Conservation (phyloP, 495 filamentous ascomycete genomes). For the Aspergillus biplanus region DNA sequence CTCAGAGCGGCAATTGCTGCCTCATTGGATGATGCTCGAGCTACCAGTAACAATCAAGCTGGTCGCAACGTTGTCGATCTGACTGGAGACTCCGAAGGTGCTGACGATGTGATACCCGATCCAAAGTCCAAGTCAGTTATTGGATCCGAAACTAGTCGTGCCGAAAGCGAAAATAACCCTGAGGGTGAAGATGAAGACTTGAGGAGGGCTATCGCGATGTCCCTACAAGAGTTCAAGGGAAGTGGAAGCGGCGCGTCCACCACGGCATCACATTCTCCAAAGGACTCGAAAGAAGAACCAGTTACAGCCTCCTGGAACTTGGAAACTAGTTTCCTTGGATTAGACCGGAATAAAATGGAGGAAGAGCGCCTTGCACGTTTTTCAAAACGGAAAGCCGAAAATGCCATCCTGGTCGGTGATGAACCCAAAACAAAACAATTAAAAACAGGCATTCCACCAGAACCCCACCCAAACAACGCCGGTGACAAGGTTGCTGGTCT, state of each 20-base stretch:
- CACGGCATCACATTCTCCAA: slow-evolving; percentile 1
- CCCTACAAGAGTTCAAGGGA: slow-evolving; percentile 37
- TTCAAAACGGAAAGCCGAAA: slow-evolving; percentile 60
- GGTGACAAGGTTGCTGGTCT: neutral
- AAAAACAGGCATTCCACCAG: slow-evolving; percentile 13
- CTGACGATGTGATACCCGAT: slow-evolving; percentile 33
- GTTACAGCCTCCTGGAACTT: neutral
- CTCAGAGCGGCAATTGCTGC: slow-evolving; percentile 64
- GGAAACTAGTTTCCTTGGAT: slow-evolving; percentile 44
- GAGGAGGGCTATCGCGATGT: slow-evolving; percentile 56
- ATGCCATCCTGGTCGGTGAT: slow-evolving; percentile 13
- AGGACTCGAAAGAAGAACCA: neutral
- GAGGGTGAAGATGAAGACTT: slow-evolving; percentile 51
- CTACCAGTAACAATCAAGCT: neutral
- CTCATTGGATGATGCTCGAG: slow-evolving; percentile 72
- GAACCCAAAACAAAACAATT: slow-evolving; percentile 29
- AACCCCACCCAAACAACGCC: slow-evolving; percentile 7
- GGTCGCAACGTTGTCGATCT: slow-evolving; percentile 39
- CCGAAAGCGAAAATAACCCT: slow-evolving; percentile 19
- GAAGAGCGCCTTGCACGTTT: slow-evolving; percentile 75
- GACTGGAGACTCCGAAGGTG: slow-evolving; percentile 35
- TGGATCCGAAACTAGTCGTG: slow-evolving; percentile 37
- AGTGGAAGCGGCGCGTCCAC: slow-evolving; percentile 3
- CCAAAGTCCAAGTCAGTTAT: slow-evolving; percentile 43
- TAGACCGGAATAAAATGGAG: slow-evolving; percentile 85